Evolutionary conservation across 2,329 filamentous ascomycete genomes (phyloP).

Genomic region (Pleoardoris graminearum): DNA sequence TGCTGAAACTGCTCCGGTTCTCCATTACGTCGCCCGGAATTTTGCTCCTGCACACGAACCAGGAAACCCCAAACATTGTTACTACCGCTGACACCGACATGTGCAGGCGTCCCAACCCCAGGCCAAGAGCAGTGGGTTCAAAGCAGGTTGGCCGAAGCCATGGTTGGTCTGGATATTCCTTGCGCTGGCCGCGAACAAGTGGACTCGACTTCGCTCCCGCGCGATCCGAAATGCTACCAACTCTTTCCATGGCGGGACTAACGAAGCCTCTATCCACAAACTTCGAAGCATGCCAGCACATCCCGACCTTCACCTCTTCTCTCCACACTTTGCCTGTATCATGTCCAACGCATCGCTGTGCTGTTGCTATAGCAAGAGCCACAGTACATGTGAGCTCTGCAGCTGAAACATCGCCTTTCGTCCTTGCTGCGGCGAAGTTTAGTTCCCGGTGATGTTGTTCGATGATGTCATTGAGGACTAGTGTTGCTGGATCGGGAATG

Average conservation of each 20-base stretch:
- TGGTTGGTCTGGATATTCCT: not conserved
- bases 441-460: not conserved
- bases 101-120: not conserved
- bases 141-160: not conserved
- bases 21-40: no score
- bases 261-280: not conserved
- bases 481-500: slow-evolving; percentile 2
- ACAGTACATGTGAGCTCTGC: not conserved
- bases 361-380: not conserved
- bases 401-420: not conserved
- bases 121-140: no score
- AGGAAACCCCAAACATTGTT: not conserved
- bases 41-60: no score
- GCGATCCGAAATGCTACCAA: not conserved
- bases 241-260: not conserved
- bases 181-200: not conserved
- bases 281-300: not conserved
- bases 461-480: not conserved
- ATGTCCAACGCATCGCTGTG: not conserved
- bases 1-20: no score
- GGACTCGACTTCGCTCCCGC: not conserved
- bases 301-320: not conserved
- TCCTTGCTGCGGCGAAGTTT: not conserved
- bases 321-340: not conserved
- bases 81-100: not conserved